Conservation (phyloP, 371 early-diverging fungal genomes). For the Mucor piriformis region DNA sequence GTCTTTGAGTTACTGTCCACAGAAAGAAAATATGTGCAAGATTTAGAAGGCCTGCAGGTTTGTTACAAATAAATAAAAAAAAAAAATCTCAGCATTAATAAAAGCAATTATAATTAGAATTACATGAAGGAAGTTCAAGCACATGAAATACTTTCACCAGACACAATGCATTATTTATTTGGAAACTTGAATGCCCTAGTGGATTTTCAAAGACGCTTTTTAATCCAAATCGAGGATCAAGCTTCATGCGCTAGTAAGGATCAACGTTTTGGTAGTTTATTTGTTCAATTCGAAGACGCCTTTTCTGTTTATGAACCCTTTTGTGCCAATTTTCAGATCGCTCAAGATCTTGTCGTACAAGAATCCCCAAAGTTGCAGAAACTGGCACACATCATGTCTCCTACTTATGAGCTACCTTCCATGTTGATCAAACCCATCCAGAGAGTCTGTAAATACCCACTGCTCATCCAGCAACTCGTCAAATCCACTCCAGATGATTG, state of each 20-base stretch:
- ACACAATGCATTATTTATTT: constrained; percentile 80
- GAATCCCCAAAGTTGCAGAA: constrained; percentile 52
- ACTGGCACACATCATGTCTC: constrained; percentile 75
- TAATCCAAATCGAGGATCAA: constrained; percentile 87
- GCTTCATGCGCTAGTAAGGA: constrained; percentile 70
- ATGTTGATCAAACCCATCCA: constrained; percentile 96
- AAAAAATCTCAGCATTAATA: not conserved
- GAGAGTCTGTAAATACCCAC: constrained; percentile 94
- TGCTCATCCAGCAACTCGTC: constrained; percentile 84
- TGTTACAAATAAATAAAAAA: not conserved
- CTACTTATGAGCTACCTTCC: constrained; percentile 83
- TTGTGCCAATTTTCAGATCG: constrained; percentile 87
- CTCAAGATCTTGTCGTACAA: constrained; percentile 59
- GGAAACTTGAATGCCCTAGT: constrained; percentile 92
- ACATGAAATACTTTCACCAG: constrained; percentile 70
- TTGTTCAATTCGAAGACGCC: constrained; percentile 77
- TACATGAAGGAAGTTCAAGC: constrained; percentile 58
- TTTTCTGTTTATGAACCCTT: constrained; percentile 93
- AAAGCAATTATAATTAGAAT: constrained; percentile 13
- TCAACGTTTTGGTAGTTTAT: constrained; percentile 87
- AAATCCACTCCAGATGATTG: constrained; percentile 74
- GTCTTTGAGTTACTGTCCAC: constrained; percentile 89
- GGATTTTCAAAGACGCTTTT: constrained; percentile 93
- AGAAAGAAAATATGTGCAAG: constrained; percentile 87
- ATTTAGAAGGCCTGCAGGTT: constrained; percentile 70